Conservation (phyloP, 495 filamentous ascomycete species). For the Penicillium cosmopolitanum region DNA sequence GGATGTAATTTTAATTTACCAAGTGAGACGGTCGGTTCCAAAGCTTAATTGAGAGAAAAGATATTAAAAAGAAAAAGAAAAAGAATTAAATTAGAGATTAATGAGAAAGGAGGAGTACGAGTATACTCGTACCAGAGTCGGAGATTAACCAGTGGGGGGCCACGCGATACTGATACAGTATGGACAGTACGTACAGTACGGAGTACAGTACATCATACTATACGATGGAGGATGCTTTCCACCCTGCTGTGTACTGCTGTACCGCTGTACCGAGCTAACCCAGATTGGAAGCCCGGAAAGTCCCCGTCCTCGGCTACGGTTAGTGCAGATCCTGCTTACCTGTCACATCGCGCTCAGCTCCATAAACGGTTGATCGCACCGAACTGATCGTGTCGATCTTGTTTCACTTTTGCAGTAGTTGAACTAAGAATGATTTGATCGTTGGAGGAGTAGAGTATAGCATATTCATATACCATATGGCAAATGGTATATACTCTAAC, state of each 20-base stretch:
- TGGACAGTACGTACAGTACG: slow-evolving; percentile 9
- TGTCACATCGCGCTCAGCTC: slow-evolving; percentile 33
- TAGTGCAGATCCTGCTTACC: slow-evolving; percentile 44
- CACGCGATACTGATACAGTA: slow-evolving; percentile 24
- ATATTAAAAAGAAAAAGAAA: background rate
- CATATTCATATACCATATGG: no score
- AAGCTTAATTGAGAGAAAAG: slow-evolving; percentile 44
- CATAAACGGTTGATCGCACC: slow-evolving; percentile 36
- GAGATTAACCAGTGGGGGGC: slow-evolving; percentile 36
- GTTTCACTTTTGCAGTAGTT: background rate
- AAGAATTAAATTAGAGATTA: background rate
- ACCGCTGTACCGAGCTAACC: slow-evolving; percentile 18
- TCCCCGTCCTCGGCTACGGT: slow-evolving; percentile 33
- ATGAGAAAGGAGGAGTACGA: background rate
- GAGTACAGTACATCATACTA: background rate
- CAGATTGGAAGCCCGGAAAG: slow-evolving; percentile 32
- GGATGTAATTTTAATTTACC: slow-evolving; percentile 15
- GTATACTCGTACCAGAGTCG: slow-evolving; percentile 11
- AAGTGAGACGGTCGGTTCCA: slow-evolving; percentile 39
- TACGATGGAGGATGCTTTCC: background rate
- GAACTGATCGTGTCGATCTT: slow-evolving; percentile 26
- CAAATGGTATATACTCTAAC: no score
- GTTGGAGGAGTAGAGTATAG: no score
- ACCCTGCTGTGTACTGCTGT: no score
- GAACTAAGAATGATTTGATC: background rate